Evolutionary conservation across 345 rosid species (phyloP).

Genomic region (Cardamine resedifolia): DNA sequence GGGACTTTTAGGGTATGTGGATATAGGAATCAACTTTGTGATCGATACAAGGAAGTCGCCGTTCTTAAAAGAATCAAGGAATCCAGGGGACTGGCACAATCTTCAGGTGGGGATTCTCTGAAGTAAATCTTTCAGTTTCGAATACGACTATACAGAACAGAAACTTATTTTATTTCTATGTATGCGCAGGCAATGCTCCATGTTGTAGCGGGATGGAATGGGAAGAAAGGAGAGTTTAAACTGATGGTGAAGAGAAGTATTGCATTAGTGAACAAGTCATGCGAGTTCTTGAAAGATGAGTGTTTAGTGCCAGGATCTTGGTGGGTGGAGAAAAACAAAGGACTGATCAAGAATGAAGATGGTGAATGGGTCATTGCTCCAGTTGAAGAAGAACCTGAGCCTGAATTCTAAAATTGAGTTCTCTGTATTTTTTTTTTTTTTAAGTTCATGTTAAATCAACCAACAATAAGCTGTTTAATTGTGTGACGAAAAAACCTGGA

Average conservation of each 20-base stretch:
- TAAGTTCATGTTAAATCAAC: neutral
- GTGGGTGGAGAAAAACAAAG: slow-evolving; percentile 96
- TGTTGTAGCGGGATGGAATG: slow-evolving; percentile 82
- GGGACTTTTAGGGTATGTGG: slow-evolving; percentile 52
- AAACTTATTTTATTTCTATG: neutral
- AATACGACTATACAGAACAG: neutral
- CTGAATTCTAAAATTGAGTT: slow-evolving; percentile 41
- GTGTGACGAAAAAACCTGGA: slow-evolving; percentile 6
- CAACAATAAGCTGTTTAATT: neutral
- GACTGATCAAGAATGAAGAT: slow-evolving; percentile 51
- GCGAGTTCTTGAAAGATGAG: slow-evolving; percentile 68
- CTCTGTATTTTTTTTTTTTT: neutral
- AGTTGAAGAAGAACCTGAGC: slow-evolving; percentile 60
- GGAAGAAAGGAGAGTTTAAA: slow-evolving; percentile 58
- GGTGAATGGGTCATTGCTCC: slow-evolving; percentile 67
- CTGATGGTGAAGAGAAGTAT: slow-evolving; percentile 75
- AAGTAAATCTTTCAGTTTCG: neutral
- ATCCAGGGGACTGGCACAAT: slow-evolving; percentile 87
- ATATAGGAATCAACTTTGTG: slow-evolving; percentile 49
- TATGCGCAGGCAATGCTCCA: slow-evolving; percentile 69
- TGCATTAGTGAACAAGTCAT: slow-evolving; percentile 81
- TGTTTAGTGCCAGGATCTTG: slow-evolving; percentile 72
- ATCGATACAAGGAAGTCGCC: slow-evolving; percentile 80
- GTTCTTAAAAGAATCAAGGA: slow-evolving; percentile 60
- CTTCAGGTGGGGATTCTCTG: slow-evolving; percentile 37